These are phyloP conservation scores for Acacia pycnantha DNA, from an alignment of 331 rosid genomes.

Conservation along the genomic window DNA sequence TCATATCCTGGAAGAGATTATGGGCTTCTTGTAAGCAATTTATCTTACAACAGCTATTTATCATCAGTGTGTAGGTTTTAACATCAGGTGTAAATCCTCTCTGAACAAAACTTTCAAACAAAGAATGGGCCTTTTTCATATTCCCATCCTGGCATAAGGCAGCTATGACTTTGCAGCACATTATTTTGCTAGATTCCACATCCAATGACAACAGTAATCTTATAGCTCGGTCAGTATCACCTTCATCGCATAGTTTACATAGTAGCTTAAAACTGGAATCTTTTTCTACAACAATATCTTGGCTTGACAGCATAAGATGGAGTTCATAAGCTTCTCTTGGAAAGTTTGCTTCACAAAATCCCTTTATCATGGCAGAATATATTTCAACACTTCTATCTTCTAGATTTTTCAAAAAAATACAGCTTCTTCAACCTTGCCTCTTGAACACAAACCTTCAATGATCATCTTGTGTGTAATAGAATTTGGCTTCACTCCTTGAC, in stretches of 20 bases:
- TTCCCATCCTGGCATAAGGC: constrained; percentile 56
- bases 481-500: constrained; percentile 52
- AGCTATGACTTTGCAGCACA: constrained; percentile 57
- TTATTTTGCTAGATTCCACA: constrained; percentile 46
- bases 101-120: constrained; percentile 45
- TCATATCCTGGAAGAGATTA: constrained; percentile 67
- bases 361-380: constrained; percentile 64
- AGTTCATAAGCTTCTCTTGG: constrained; percentile 48
- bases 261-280: constrained; percentile 48
- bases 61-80: constrained; percentile 70
- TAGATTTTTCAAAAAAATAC: constrained; percentile 45
- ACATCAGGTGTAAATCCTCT: constrained; percentile 58
- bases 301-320: constrained; percentile 44
- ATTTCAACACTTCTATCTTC: constrained; percentile 52
- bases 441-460: constrained; percentile 67
- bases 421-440: constrained; percentile 64
- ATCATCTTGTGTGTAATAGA: constrained; percentile 52
- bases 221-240: constrained; percentile 36
- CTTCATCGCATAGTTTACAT: constrained; percentile 51
- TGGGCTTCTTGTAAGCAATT: constrained; percentile 56
- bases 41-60: constrained; percentile 58
- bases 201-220: constrained; percentile 44
- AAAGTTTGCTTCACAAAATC: constrained; percentile 62
- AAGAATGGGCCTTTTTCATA: constrained; percentile 43
- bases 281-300: constrained; percentile 38